These are phyloP conservation scores for Tolypocladium guangdongense DNA, from an alignment of 2,329 filamentous ascomycete species.

Conservation along the genomic window DNA sequence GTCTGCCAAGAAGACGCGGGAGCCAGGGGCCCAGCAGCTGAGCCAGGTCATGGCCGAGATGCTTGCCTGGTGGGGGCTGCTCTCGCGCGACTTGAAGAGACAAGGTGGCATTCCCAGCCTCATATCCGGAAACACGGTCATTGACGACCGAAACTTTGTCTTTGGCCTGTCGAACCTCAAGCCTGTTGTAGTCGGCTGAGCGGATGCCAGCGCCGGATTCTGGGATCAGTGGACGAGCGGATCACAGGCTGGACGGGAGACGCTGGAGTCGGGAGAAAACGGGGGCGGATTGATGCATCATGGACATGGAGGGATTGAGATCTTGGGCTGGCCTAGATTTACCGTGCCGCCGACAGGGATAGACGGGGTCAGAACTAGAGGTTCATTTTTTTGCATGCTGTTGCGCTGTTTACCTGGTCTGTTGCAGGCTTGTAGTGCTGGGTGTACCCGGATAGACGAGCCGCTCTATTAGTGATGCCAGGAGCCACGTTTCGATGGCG, in stretches of 20 bases:
- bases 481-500: neutral
- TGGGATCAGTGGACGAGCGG: neutral
- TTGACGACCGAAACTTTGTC: constrained; percentile 26
- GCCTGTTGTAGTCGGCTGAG: neutral
- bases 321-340: constrained; percentile 5
- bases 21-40: neutral
- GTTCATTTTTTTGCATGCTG: neutral
- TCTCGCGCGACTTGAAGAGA: constrained; percentile 25
- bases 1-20: too few relatives aligned
- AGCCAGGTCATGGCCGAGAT: constrained; percentile 16
- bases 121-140: constrained; percentile 25
- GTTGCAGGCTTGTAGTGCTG: neutral
- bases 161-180: constrained; percentile 3
- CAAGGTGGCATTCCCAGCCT: constrained; percentile 23
- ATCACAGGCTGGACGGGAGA: neutral
- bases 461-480: too few relatives aligned
- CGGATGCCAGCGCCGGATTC: neutral
- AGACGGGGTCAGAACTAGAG: neutral
- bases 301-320: neutral
- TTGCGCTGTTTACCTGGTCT: neutral
- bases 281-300: neutral
- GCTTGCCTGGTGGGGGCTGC: constrained; percentile 23
- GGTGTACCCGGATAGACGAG: too few relatives aligned
- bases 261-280: neutral
- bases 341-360: neutral